Conservation (phyloP, 441 rosid species). For the Syzygium malaccense region DNA sequence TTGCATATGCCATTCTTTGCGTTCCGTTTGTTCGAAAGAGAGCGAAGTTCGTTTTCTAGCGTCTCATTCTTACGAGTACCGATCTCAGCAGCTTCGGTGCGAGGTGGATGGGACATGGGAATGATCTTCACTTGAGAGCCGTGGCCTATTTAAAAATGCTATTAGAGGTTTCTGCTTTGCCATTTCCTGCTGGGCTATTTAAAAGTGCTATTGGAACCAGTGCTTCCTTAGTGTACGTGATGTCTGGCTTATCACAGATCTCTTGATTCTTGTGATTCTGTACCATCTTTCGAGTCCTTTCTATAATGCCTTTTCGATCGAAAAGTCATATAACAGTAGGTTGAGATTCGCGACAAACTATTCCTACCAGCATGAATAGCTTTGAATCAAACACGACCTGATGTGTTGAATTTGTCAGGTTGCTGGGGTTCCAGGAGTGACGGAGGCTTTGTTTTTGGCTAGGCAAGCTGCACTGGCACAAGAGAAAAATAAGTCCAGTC, state of each 20-base stretch:
- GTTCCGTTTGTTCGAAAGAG: neutral
- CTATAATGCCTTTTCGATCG: neutral
- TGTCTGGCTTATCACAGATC: neutral
- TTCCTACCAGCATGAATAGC: neutral
- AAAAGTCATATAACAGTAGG: neutral
- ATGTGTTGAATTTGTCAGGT: slow-evolving; percentile 29
- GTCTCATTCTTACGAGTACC: neutral
- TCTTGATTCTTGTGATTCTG: neutral
- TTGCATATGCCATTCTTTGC: neutral
- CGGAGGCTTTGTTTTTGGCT: slow-evolving; percentile 72
- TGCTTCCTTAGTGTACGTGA: neutral
- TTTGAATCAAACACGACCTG: neutral
- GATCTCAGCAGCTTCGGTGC: neutral
- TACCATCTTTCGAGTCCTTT: neutral
- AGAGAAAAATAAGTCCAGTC: slow-evolving; percentile 48
- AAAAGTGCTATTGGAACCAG: neutral
- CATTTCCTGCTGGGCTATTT: neutral
- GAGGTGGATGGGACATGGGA: neutral
- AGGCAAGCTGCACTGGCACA: slow-evolving; percentile 65
- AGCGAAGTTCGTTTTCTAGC: neutral
- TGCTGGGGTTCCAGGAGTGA: slow-evolving; percentile 98
- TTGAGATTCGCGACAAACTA: neutral
- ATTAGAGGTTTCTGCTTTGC: neutral
- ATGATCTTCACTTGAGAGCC: neutral
- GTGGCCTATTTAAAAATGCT: neutral